A percentile compares a stretch with the other conserved stretches of the same genome.
phyloP scores from a whole-genome alignment of 202 grass and related monocot species.

The Dendrocalamus latiflorus region DNA sequence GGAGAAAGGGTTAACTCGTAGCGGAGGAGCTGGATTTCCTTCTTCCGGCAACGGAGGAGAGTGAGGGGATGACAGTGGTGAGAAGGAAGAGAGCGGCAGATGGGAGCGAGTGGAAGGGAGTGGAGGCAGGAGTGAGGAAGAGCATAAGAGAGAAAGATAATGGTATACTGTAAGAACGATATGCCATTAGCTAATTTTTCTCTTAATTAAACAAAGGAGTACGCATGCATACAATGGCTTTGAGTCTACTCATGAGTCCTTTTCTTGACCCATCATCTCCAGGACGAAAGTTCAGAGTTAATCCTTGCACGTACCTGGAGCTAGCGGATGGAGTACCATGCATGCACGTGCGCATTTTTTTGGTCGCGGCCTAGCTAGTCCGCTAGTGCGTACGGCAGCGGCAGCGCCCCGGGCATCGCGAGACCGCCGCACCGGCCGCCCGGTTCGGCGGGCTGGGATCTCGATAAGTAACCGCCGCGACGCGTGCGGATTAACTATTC shows the following conservation, averaged over 20 bases:
- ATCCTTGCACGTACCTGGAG: neutral
- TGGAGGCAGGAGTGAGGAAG: too few species aligned
- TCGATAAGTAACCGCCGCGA: conserved; percentile 6
- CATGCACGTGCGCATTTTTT: neutral
- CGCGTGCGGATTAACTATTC: neutral
- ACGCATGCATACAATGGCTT: neutral
- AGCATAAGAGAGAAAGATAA: too few species aligned
- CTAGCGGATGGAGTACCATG: neutral
- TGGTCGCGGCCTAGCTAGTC: neutral
- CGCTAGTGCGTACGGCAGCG: neutral
- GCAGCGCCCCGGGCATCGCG: conserved; percentile 28
- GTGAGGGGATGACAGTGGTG: too few species aligned
- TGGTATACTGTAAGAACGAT: too few species aligned
- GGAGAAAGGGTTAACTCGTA: too few species aligned
- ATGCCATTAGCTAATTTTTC: too few species aligned
- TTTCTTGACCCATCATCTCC: neutral
- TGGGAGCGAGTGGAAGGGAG: too few species aligned
- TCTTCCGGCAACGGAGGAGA: too few species aligned
- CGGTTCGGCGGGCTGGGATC: neutral
- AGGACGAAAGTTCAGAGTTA: neutral
- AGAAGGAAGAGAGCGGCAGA: too few species aligned
- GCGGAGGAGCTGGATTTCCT: too few species aligned
- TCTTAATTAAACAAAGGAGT: neutral
- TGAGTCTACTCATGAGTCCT: neutral
- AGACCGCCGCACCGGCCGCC: neutral